phyloP scores from a whole-genome alignment of 805 yeast genomes.

The Candida ulmi region DNA sequence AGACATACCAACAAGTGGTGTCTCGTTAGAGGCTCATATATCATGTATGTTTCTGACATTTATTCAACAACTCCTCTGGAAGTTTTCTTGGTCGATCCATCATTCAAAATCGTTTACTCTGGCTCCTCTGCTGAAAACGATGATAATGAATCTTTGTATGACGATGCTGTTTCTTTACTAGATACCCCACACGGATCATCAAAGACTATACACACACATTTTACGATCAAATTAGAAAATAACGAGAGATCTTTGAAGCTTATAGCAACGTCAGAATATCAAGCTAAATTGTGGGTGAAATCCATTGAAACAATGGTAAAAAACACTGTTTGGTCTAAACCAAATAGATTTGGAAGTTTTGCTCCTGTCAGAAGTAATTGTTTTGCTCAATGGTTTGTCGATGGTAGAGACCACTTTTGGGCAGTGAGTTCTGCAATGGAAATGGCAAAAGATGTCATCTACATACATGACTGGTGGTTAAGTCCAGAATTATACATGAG shows the following conservation, averaged over 20 bases:
- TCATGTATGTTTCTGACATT: constrained; percentile 81
- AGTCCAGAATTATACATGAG: constrained; percentile 90
- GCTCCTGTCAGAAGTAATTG: constrained; percentile 86
- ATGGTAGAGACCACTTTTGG: constrained; percentile 95
- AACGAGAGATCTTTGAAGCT: constrained; percentile 74
- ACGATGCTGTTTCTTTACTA: constrained; percentile 24
- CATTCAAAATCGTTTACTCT: constrained; percentile 53
- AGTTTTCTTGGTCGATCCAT: constrained; percentile 80
- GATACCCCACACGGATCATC: constrained; percentile 11
- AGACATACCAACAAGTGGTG: constrained; percentile 94
- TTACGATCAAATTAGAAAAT: constrained; percentile 57
- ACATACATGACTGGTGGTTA: constrained; percentile 98
- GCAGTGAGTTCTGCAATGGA: constrained; percentile 88
- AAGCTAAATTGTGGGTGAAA: constrained; percentile 67
- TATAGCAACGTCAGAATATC: constrained; percentile 59
- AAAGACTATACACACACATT: constrained; percentile 41
- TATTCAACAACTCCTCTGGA: constrained; percentile 85
- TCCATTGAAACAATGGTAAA: constrained; percentile 67
- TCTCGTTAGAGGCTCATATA: constrained; percentile 75
- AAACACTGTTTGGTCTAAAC: constrained; percentile 65
- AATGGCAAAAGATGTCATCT: constrained; percentile 90
- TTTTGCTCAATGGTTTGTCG: constrained; percentile 96
- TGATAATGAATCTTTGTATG: constrained; percentile 28
- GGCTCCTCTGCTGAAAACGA: constrained; percentile 31
- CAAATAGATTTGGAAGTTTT: constrained; percentile 79